Base-by-base conservation (phyloP, 1,284 basidiomycete species). In the Puccinia coronata region DNA sequence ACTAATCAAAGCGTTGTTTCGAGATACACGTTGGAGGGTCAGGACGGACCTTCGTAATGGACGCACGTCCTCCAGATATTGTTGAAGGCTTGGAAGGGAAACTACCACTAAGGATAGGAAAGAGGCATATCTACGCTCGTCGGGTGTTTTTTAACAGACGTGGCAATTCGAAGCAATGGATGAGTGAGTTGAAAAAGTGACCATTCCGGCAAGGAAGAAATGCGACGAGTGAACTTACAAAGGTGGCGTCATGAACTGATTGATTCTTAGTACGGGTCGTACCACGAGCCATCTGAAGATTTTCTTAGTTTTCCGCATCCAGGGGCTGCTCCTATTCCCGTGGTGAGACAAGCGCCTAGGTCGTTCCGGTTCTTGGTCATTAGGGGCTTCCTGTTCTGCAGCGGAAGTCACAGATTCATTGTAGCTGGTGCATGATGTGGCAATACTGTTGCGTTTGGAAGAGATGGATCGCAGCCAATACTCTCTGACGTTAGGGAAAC, bases 81-180 rank as follows among this genome's bases (percentile, higher is more conserved):
- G 77, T 82, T 88, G 87, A 51, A 88, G 82, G 25, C 86, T 86
- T 53, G 85, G 86, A 3, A 87, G 85, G 51, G 87, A 84, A 31
- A 87, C 87, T 12, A 88, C 87, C 14, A 87, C 76, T 34, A 88
- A 83, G 11, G 85, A 86, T 14, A 87, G 82, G 1, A 88, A 82
- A 20, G 87, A 87, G 5, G 87, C 85, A 83, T 86, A 87, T 9
- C 87, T 83, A 25, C 85, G 86, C 23, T n/a, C n/a, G n/a, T n/a
- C n/a, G n/a, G n/a, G n/a, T n/a, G n/a, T n/a, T n/a, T n/a, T n/a
- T n/a, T n/a, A n/a, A n/a, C n/a, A n/a, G n/a, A n/a, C n/a, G n/a
- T n/a, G n/a, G n/a, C n/a, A n/a, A n/a, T n/a, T n/a, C n/a, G n/a
- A n/a, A n/a, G n/a, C n/a, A n/a, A n/a, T n/a, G n/a, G n/a, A n/a